Conservation (phyloP, 2,329 filamentous ascomycete species). For the Waltergamsia citrina region DNA sequence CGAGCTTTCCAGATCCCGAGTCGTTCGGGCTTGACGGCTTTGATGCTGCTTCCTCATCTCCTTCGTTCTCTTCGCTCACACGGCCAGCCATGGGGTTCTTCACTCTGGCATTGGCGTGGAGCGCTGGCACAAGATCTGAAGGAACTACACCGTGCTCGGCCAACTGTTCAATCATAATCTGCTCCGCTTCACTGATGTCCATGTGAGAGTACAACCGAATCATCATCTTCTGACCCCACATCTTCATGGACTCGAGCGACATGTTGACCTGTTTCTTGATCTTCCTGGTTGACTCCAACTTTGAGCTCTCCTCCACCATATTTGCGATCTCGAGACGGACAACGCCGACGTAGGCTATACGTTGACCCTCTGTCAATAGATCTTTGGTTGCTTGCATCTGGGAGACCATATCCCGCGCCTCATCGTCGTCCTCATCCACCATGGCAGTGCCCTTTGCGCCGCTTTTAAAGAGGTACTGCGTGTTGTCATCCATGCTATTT, state of each 20-base stretch:
- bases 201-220: conserved; percentile 88
- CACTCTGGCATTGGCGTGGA: conserved; percentile 88
- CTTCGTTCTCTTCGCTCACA: conserved; percentile 2
- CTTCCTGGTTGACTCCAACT: conserved; percentile 50
- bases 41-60: not conserved
- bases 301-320: conserved; percentile 62
- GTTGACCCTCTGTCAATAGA: conserved; percentile 86
- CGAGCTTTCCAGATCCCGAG: not conserved
- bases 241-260: conserved; percentile 70
- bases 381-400: conserved; percentile 97
- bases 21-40: no score
- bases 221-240: conserved; percentile 99
- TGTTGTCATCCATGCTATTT: conserved; percentile 96
- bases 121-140: conserved; percentile 68
- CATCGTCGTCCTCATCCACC: conserved; percentile 67
- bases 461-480: conserved; percentile 87
- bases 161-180: conserved; percentile 98
- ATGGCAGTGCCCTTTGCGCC: conserved; percentile 43
- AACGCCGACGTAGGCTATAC: conserved; percentile 90
- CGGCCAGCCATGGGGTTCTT: conserved; percentile 76
- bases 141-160: conserved; percentile 85
- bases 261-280: conserved; percentile 64
- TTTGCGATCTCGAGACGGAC: conserved; percentile 71
- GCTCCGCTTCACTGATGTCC: conserved; percentile 86
- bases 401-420: conserved; percentile 73